These are phyloP conservation scores for Elongisporangium undulatum DNA, from an alignment of 352 stramenopile species.

Conservation along the genomic window DNA sequence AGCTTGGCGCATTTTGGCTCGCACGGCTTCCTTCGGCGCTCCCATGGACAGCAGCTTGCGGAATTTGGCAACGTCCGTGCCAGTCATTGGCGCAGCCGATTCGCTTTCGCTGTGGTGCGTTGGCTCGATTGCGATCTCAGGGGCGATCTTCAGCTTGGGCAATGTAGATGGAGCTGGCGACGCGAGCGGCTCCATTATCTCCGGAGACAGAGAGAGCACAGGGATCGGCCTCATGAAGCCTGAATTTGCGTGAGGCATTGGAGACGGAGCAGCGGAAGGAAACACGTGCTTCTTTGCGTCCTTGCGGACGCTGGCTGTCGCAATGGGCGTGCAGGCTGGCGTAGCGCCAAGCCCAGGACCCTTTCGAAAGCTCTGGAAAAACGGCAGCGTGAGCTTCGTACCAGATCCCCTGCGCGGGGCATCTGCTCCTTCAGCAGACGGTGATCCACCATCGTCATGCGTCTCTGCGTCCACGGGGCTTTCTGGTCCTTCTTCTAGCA, in stretches of 20 bases:
- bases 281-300: constrained; percentile 63
- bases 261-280: constrained; percentile 27
- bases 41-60: constrained; percentile 92
- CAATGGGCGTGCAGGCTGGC: constrained; percentile 64
- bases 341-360: constrained; percentile 46
- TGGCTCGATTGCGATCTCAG: constrained; percentile 2
- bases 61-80: constrained; percentile 64
- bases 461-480: not conserved
- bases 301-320: constrained; percentile 63
- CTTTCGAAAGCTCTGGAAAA: constrained; percentile 70
- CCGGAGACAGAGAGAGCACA: constrained; percentile 11
- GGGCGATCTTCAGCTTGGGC: constrained; percentile 1
- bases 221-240: constrained; percentile 1
- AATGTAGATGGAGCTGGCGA: not conserved
- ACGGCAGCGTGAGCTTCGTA: constrained; percentile 46
- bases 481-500: not conserved
- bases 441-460: not conserved
- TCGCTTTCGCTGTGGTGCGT: not conserved
- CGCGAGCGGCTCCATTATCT: constrained; percentile 6
- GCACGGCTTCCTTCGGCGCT: constrained; percentile 63
- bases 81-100: not conserved
- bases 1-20: constrained; percentile 65
- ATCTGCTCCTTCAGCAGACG: not conserved
- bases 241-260: constrained; percentile 6
- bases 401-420: not conserved